phyloP scores from a whole-genome alignment of 495 filamentous ascomycete species.

The Cercophora samala region DNA sequence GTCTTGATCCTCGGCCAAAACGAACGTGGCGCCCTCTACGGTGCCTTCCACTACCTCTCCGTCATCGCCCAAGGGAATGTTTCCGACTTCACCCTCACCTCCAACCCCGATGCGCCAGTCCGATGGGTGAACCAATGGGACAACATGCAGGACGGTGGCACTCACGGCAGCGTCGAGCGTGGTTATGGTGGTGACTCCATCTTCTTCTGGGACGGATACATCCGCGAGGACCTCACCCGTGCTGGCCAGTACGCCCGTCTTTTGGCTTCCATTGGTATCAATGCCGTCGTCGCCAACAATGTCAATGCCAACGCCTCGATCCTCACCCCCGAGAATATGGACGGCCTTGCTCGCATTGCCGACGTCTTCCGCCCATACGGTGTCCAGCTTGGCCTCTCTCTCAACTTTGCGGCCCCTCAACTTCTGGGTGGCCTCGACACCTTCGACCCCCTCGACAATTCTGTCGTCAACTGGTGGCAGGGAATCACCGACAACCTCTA shows the following conservation, averaged over 20 bases:
- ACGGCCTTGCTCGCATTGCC: constrained; percentile 59
- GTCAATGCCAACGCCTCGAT: constrained; percentile 65
- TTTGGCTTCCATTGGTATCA: constrained; percentile 63
- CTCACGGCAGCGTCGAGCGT: constrained; percentile 61
- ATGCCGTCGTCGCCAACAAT: constrained; percentile 67
- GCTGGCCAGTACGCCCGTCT: constrained; percentile 63
- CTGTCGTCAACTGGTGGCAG: constrained; percentile 61
- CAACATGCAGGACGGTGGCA: constrained; percentile 49
- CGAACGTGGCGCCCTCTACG: constrained; percentile 65
- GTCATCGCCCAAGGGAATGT: constrained; percentile 61
- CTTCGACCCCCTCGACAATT: constrained; percentile 61
- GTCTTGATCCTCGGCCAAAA: constrained; percentile 65
- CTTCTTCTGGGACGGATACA: constrained; percentile 57
- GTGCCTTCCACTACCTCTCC: constrained; percentile 65
- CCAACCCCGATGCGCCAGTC: constrained; percentile 59
- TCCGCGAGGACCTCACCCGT: constrained; percentile 57
- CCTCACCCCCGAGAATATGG: constrained; percentile 54
- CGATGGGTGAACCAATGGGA: constrained; percentile 75
- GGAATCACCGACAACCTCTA: constrained; percentile 59
- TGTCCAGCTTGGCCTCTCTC: constrained; percentile 60
- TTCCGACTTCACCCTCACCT: constrained; percentile 48
- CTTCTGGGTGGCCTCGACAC: constrained; percentile 54
- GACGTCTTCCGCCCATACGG: constrained; percentile 66
- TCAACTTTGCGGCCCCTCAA: constrained; percentile 66
- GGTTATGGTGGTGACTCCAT: constrained; percentile 69